Conservation (phyloP, 345 rosid species). For the thale cress (Arabidopsis thaliana) region TAIR10.1 NC_003075.7:17752501-17753000, state of each 20-base stretch:
- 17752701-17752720: slow-evolving; percentile 74
- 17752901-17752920: slow-evolving; percentile 39
- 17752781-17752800: slow-evolving; percentile 84
- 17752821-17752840: slow-evolving; percentile 73
- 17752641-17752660: background rate
- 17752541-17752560: slow-evolving; percentile 68
- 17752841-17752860: slow-evolving; percentile 82
- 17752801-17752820: slow-evolving; percentile 76
- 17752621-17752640: background rate
- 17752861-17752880: slow-evolving; percentile 65
- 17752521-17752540: slow-evolving; percentile 61
- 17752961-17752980: slow-evolving; percentile 76
- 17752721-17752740: slow-evolving; percentile 80
- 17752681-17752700: background rate
- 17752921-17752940: slow-evolving; percentile 33
- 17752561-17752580: slow-evolving; percentile 88
- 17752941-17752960: slow-evolving; percentile 52
- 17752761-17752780: slow-evolving; percentile 72
- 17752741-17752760: slow-evolving; percentile 64
- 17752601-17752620: slow-evolving; percentile 55
- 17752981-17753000: slow-evolving; percentile 67
- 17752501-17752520: slow-evolving; percentile 70
- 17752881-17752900: slow-evolving; percentile 30
- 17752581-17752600: slow-evolving; percentile 72
- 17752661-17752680: slow-evolving; percentile 11